phyloP scores from a whole-genome alignment of 2,329 filamentous ascomycete species.

The Leptographium wingfieldii region DNA sequence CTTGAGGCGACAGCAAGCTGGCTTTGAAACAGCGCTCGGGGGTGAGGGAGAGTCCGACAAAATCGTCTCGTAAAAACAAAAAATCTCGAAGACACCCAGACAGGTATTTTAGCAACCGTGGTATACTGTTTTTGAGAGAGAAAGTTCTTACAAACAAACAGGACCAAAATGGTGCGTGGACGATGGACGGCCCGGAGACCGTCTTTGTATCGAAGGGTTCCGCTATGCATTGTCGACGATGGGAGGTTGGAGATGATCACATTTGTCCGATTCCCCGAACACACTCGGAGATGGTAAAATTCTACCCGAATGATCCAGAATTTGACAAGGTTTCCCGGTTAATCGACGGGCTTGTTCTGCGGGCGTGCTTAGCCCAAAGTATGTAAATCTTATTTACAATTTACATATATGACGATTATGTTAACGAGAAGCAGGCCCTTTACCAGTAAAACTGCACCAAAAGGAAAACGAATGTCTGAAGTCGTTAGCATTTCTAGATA shows the following conservation, averaged over 20 bases:
- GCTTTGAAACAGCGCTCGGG: not conserved
- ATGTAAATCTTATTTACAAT: not conserved
- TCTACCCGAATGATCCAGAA: constrained; percentile 13
- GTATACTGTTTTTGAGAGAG: not conserved
- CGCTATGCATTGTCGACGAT: not conserved
- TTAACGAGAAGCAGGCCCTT: not conserved
- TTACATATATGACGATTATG: not conserved
- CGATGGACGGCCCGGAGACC: not conserved
- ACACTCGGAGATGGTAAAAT: not conserved
- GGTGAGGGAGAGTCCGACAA: not conserved
- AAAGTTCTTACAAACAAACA: not conserved
- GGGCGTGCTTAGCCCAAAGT: not conserved
- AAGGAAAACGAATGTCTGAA: not conserved
- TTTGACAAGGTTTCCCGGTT: not conserved
- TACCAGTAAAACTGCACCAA: not conserved
- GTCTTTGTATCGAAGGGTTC: not conserved
- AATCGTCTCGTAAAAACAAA: no score
- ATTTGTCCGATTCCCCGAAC: not conserved
- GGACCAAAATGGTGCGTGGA: not conserved
- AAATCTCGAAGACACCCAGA: not conserved
- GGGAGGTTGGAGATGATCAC: constrained; percentile 4
- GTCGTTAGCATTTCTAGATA: not conserved
- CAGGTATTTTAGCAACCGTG: not conserved
- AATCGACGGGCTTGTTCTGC: not conserved
- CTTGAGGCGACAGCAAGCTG: not conserved